Base-by-base conservation (phyloP, 495 filamentous ascomycete species). In the Podospora bellae-mahoneyi region DNA sequence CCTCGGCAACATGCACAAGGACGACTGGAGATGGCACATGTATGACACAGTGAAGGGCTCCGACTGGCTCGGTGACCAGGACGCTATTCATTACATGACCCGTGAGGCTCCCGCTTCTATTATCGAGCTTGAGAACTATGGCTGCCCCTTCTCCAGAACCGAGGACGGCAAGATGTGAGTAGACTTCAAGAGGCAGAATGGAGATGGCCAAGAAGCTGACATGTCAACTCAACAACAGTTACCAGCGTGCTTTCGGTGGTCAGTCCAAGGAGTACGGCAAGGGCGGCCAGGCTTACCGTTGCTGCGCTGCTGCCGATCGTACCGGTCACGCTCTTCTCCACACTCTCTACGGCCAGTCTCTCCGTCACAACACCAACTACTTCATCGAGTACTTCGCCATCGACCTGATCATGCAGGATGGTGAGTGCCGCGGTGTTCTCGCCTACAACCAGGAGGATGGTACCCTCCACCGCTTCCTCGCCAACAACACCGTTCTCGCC, bases 11-110 rank as follows among this genome's bases (percentile, higher is more conserved):
- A 86, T 86, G 84, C 83, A 87, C 82, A 84, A 85, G 81, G 94
- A 98, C 79, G 94, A 98, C 84, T 98, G 94, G 94, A 89, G 94
- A 80, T 97, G 94, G 94, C 94, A 98, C 84, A 97, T 97, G 94
- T 98, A 97, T 85, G 94, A 98, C 81, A 98, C 94, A 60, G 94
- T 98, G 69, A 98, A 98, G 84, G 94, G 94, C 74, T 96, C 92
- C 65, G 94, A 98, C 85, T 98, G 94, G 94, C 87, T 98, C 39
- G 94, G 94, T 78, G 94, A 98, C 82, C 94, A 98, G 83, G 94
- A 98, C 81, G 94, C 94, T 62, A 98, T 98, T 77, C 94, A 98
- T 81, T 98, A 98, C 83, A 98, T 98, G 94, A 97, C 94, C 69
- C 87, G 93, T 69, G 95, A 97, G 80, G 94, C 94, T 23, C 93